These are phyloP conservation scores for Aspergillus sp. DNA, from an alignment of 2,329 filamentous ascomycete species.

Conservation along the genomic window DNA sequence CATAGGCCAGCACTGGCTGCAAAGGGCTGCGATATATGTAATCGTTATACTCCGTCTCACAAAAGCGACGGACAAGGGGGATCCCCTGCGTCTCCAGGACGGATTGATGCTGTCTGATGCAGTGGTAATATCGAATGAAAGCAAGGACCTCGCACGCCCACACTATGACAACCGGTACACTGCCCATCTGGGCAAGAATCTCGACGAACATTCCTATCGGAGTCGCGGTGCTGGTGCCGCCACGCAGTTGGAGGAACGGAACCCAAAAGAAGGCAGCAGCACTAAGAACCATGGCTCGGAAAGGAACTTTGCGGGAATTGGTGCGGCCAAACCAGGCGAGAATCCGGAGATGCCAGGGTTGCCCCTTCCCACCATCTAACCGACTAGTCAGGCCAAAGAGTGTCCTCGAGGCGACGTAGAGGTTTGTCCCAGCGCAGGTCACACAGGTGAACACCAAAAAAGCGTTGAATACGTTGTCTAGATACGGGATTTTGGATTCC, in stretches of 20 bases:
- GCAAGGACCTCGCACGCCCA: not conserved
- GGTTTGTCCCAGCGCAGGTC: slow-evolving; percentile 1
- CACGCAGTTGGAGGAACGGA: slow-evolving; percentile 1
- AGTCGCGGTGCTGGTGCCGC: not conserved
- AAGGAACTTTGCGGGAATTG: not conserved
- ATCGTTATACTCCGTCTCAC: not conserved
- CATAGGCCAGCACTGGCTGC: not conserved
- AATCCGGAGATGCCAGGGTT: not conserved
- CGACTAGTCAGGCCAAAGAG: slow-evolving; percentile 1
- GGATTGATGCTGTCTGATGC: not conserved
- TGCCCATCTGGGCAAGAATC: not conserved
- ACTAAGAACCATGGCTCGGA: not conserved
- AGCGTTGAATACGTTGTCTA: not conserved
- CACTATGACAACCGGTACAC: not conserved
- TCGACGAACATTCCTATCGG: slow-evolving; percentile 2
- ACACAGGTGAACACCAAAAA: not conserved
- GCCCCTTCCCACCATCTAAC: not conserved
- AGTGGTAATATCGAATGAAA: not conserved
- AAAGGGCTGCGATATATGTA: not conserved
- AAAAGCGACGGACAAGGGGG: not conserved
- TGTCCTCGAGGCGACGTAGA: not conserved
- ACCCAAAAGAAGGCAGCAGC: slow-evolving; percentile 1
- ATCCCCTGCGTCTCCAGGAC: not conserved
- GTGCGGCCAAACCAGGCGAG: not conserved
- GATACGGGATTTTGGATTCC: not conserved